phyloP scores from a whole-genome alignment of 176 grass and related monocot genomes.

The Sorghum bicolor region DNA sequence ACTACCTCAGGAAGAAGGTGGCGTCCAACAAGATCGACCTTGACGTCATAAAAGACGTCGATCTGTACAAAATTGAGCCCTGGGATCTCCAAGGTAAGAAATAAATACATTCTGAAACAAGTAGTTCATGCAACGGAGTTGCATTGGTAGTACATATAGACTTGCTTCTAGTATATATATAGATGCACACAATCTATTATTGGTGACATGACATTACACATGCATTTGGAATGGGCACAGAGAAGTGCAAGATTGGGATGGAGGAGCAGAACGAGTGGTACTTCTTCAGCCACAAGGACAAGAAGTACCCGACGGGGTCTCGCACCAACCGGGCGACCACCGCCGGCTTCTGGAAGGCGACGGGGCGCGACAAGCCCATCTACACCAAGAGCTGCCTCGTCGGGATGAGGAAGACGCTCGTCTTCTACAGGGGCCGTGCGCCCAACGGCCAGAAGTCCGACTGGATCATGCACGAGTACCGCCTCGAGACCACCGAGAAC shows the following conservation, averaged over 20 bases:
- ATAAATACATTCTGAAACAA: background rate
- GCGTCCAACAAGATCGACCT: constrained; percentile 84
- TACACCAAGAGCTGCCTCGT: constrained; percentile 71
- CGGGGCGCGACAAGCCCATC: constrained; percentile 92
- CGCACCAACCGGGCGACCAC: constrained; percentile 85
- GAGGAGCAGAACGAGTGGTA: constrained; percentile 98
- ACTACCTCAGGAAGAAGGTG: constrained; percentile 96
- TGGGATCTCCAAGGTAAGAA: constrained; percentile 88
- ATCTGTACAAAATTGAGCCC: constrained; percentile 94
- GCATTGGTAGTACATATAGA: background rate
- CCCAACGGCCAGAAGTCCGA: constrained; percentile 95
- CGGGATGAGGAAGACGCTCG: constrained; percentile 94
- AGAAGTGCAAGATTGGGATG: constrained; percentile 80
- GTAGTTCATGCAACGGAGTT: background rate
- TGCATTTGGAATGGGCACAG: constrained; percentile 23
- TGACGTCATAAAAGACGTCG: constrained; percentile 90
- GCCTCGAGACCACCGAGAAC: constrained; percentile 84
- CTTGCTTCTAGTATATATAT: background rate
- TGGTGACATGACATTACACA: background rate
- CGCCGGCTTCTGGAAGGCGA: constrained; percentile 96
- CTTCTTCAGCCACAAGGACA: constrained; percentile 99
- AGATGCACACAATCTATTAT: background rate
- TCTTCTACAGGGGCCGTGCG: constrained; percentile 87
- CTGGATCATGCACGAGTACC: constrained; percentile 99
- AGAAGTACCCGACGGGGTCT: constrained; percentile 91